phyloP scores from a whole-genome alignment of 2,329 filamentous ascomycete genomes.

The Botrytis paeoniae region DNA sequence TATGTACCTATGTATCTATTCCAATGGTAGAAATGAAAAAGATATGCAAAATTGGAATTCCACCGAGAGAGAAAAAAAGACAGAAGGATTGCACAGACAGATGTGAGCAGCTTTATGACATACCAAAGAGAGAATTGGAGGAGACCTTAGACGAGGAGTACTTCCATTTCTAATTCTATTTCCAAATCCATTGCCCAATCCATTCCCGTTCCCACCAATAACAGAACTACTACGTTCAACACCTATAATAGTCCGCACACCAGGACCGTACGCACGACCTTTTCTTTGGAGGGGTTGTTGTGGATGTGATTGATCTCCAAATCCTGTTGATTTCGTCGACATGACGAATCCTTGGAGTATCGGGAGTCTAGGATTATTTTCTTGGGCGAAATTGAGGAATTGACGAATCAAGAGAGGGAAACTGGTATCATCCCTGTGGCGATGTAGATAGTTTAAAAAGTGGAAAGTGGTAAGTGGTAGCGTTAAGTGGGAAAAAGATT shows the following conservation, averaged over 20 bases:
- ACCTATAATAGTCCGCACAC: background rate
- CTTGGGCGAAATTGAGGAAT: background rate
- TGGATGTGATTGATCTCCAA: background rate
- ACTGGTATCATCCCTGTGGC: background rate
- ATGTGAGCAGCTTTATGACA: background rate
- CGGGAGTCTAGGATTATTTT: background rate
- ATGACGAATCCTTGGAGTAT: background rate
- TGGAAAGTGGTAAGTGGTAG: background rate
- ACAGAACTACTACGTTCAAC: background rate
- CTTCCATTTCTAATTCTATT: background rate
- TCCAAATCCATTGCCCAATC: background rate
- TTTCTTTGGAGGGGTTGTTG: constrained; percentile 6
- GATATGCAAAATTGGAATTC: background rate
- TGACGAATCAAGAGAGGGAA: background rate
- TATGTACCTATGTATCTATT: background rate
- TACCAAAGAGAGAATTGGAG: constrained; percentile 19
- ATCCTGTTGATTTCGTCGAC: background rate
- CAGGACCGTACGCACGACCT: background rate
- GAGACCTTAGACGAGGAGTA: constrained; percentile 1
- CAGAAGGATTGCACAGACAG: background rate
- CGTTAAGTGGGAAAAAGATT: background rate
- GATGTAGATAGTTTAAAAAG: background rate
- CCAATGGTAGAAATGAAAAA: background rate
- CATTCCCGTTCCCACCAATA: background rate
- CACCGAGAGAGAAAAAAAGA: background rate